Conservation (phyloP, 352 stramenopile species). For the Pythium graminicola region DNA sequence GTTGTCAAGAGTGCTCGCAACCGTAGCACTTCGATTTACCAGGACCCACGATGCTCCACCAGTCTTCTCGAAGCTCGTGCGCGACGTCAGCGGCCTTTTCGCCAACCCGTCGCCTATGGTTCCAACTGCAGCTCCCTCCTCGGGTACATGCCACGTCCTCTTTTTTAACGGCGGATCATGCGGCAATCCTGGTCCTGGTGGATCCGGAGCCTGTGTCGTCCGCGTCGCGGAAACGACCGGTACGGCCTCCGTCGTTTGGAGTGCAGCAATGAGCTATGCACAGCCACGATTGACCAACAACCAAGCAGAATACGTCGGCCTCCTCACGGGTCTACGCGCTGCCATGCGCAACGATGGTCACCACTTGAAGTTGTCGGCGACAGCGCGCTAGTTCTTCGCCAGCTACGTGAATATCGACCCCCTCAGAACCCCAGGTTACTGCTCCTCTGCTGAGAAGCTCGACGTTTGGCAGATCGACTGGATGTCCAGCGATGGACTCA, state of each 20-base stretch:
- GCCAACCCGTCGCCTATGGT: not conserved
- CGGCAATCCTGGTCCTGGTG: slow-evolving; percentile 1
- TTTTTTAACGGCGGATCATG: slow-evolving; percentile 6
- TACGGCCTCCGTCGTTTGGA: not conserved
- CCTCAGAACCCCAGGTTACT: not conserved
- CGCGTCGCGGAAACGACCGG: not conserved
- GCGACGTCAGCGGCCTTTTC: not conserved
- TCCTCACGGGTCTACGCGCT: not conserved
- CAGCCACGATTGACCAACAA: slow-evolving; percentile 5
- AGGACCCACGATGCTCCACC: not conserved
- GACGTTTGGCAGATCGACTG: not conserved
- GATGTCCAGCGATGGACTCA: not conserved
- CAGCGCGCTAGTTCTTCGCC: slow-evolving; percentile 6
- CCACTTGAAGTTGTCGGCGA: not conserved
- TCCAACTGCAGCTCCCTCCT: not conserved
- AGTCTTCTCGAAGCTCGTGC: not conserved
- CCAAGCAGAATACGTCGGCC: slow-evolving; percentile 4
- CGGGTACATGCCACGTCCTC: not conserved
- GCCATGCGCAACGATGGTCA: not conserved
- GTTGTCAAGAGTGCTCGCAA: not conserved
- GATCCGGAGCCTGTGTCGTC: not conserved
- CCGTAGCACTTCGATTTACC: not conserved
- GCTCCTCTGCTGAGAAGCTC: not conserved
- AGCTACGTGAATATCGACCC: not conserved
- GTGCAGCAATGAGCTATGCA: not conserved